Evolutionary conservation across 345 rosid genomes (phyloP), one percentile per base, ranked within the genome.

Genomic region (Combretum micranthum): DNA sequence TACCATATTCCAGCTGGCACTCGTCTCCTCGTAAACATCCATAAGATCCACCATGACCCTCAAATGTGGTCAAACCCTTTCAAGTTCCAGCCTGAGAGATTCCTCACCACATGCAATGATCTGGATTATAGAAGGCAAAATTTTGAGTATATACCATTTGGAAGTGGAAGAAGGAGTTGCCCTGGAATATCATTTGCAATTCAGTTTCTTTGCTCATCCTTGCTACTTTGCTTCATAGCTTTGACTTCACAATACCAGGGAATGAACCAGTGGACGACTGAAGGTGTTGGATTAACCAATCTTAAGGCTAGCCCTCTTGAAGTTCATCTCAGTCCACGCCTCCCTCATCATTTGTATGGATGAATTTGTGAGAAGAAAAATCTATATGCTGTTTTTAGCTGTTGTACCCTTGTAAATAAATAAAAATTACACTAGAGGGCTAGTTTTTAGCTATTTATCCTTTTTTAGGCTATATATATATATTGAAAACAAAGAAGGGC

Each of bases 131-230:
- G 22, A 44, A 80, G 80, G 4, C 65, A 64, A 43, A 44, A 71
- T 62, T 74, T 68, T 18, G 75, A 64, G 18, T 50, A 65, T 10
- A 57, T 77, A 11, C 81, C 85, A 15, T 80, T 80, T 57, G 80
- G 85, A 23, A 43, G 64, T 4, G 80, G 85, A 1, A 69, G 85
- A 47, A 63, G 78, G 42, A 25, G 46, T 1, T 80, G 82, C 25
- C 80, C 82, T 0, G 80, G 80, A 8, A 52, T 67, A 12, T 4
- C 44, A 25, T 46, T 62, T 8, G 80, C 26, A 0, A 39, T 75
- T 5, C 69, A 54, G 53, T 59, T 56, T 39, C 70, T 12, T 71
- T 66, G 39, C 9, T 75, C 44, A 42, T 55, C 2, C 43, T 78
- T 15, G 83, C 77, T 3, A 48, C 42, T 21, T 55, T 78, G 19